These are phyloP conservation scores for Colletotrichum zoysiae DNA, from an alignment of 2,329 filamentous ascomycete species.

Conservation along the genomic window DNA sequence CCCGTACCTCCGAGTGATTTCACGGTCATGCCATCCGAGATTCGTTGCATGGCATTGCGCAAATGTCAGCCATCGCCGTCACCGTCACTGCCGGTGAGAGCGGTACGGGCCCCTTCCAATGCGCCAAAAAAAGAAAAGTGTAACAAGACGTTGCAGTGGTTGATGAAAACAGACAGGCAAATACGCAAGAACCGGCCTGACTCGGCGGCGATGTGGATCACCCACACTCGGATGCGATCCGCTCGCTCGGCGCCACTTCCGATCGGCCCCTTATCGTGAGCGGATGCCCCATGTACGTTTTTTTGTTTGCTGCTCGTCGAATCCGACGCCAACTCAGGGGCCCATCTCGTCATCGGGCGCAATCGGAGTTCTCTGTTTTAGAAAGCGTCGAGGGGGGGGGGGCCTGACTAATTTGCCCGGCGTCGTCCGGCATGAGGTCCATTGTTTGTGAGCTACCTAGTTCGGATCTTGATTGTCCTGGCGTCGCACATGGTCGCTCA, in stretches of 20 bases:
- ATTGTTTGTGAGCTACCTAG: neutral
- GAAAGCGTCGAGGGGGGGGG: neutral
- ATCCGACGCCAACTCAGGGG: neutral
- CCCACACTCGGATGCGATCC: conserved; percentile 9
- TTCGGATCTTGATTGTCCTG: neutral
- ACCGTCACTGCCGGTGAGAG: neutral
- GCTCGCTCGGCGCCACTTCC: conserved; percentile 20
- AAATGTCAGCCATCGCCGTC: neutral
- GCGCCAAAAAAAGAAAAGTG: no score
- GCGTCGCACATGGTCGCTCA: neutral
- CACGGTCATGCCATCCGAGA: neutral
- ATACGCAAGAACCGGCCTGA: neutral
- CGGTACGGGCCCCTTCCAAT: no score
- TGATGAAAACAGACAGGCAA: neutral
- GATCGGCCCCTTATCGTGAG: conserved; percentile 14
- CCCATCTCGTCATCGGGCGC: neutral
- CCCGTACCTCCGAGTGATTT: neutral
- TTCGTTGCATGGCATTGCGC: neutral
- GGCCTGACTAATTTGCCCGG: conserved; percentile 1
- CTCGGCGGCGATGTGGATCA: neutral
- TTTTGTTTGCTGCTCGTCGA: neutral
- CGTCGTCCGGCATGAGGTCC: neutral
- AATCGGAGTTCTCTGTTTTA: neutral
- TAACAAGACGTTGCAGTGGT: no score
- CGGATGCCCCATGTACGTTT: neutral